These are phyloP conservation scores for Neurospora sp. DNA, from an alignment of 495 filamentous ascomycete species.

Conservation along the genomic window DNA sequence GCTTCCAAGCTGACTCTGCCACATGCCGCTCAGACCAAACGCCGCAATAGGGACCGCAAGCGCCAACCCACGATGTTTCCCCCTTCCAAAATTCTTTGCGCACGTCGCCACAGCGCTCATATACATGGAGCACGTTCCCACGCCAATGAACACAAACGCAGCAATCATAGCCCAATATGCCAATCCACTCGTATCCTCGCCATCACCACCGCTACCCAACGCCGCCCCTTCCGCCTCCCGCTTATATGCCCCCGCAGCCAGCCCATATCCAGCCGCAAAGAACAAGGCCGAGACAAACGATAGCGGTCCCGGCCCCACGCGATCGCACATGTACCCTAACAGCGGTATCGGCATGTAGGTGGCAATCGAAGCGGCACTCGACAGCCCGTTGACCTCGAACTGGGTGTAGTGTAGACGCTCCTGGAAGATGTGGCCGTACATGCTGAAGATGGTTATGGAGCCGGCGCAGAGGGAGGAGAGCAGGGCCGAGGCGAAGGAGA, in stretches of 20 bases:
- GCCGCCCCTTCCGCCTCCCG: slow-evolving; percentile 42
- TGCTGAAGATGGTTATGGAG: slow-evolving; percentile 76
- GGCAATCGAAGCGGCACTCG: slow-evolving; percentile 70
- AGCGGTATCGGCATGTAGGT: slow-evolving; percentile 84
- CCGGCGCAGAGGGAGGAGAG: slow-evolving; percentile 60
- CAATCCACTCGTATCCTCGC: slow-evolving; percentile 41
- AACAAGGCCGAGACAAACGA: slow-evolving; percentile 58
- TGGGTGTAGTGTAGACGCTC: slow-evolving; percentile 76
- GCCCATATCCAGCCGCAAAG: slow-evolving; percentile 71
- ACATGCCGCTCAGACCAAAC: slow-evolving; percentile 89
- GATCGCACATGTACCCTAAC: slow-evolving; percentile 87
- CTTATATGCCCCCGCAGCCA: slow-evolving; percentile 70
- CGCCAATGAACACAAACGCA: slow-evolving; percentile 71
- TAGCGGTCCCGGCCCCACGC: slow-evolving; percentile 65
- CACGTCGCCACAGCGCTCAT: slow-evolving; percentile 80
- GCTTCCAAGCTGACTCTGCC: slow-evolving; percentile 82
- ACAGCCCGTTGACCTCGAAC: slow-evolving; percentile 79
- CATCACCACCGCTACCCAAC: slow-evolving; percentile 1
- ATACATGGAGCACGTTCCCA: slow-evolving; percentile 81
- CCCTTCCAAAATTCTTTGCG: slow-evolving; percentile 91
- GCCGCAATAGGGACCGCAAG: slow-evolving; percentile 84
- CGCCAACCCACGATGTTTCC: slow-evolving; percentile 79
- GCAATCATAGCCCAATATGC: slow-evolving; percentile 75
- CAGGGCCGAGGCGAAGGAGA: slow-evolving; percentile 33
- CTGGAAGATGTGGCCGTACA: slow-evolving; percentile 85